A percentile compares a stretch with the other conserved stretches of the same genome.
These are phyloP conservation scores for Aspergillus aculeatinus DNA, from an alignment of 2,329 filamentous ascomycete species.

Conservation along the genomic window DNA sequence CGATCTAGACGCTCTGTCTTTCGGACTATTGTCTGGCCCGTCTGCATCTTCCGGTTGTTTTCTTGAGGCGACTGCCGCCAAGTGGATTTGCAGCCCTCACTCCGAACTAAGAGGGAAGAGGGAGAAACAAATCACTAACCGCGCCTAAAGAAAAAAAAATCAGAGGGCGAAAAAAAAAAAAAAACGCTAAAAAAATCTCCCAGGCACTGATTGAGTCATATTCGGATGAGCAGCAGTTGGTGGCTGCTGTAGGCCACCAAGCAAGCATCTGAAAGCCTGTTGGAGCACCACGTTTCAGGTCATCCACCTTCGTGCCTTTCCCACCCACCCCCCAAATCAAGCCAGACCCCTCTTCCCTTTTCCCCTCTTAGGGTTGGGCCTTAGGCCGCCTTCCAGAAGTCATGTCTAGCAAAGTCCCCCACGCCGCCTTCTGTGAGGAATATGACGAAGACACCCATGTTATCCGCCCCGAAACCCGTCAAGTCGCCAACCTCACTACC, in stretches of 20 bases:
- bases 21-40: conserved; percentile 29
- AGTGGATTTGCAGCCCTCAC: conserved; percentile 18
- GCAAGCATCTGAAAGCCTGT: conserved; percentile 21
- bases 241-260: conserved; percentile 25
- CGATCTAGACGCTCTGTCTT: conserved; percentile 25
- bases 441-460: conserved; percentile 47
- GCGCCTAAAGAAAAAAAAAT: conserved; percentile 7
- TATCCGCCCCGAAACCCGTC: conserved; percentile 48
- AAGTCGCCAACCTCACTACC: conserved; percentile 52
- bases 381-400: conserved; percentile 26
- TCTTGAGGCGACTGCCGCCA: conserved; percentile 16
- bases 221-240: conserved; percentile 21
- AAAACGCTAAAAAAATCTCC: conserved; percentile 7
- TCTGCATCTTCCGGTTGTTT: conserved; percentile 29
- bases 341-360: conserved; percentile 13
- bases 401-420: conserved; percentile 43
- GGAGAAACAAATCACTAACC: conserved; percentile 7
- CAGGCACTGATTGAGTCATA: conserved; percentile 20
- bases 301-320: conserved; percentile 24
- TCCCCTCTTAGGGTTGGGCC: conserved; percentile 9
- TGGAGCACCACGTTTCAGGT: conserved; percentile 30
- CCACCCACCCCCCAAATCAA: conserved; percentile 24
- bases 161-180: conserved; percentile 5
- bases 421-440: conserved; percentile 49
- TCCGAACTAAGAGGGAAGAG: conserved; percentile 11